phyloP scores from a whole-genome alignment of 2,329 filamentous ascomycete genomes.

The Helicocarpus griseus region DNA sequence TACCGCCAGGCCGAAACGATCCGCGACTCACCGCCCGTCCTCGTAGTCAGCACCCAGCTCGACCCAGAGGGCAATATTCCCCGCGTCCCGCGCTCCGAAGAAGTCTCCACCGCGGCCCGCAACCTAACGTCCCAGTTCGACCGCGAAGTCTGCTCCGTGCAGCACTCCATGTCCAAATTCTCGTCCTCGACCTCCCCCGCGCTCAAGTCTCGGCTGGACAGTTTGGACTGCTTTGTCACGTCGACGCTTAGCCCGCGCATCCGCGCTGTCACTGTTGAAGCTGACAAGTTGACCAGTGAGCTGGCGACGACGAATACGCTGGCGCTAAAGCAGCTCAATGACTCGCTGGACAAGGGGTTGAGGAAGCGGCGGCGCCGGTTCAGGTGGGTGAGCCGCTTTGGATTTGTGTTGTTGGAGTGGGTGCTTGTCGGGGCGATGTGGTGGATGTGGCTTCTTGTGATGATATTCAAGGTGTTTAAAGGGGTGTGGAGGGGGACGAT shows the following conservation, averaged over 20 bases:
- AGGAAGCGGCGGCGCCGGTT: slow-evolving; percentile 65
- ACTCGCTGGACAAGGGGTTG: slow-evolving; percentile 60
- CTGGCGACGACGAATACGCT: slow-evolving; percentile 68
- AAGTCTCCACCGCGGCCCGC: slow-evolving; percentile 45
- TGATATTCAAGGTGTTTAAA: slow-evolving; percentile 58
- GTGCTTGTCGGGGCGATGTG: slow-evolving; percentile 80
- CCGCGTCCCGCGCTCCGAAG: slow-evolving; percentile 38
- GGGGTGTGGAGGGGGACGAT: slow-evolving; percentile 53
- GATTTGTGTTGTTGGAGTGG: slow-evolving; percentile 83
- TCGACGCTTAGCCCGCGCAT: slow-evolving; percentile 49
- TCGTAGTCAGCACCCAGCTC: slow-evolving; percentile 16
- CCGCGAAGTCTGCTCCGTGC: slow-evolving; percentile 34
- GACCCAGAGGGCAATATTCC: slow-evolving; percentile 24
- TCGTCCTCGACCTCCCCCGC: slow-evolving; percentile 35
- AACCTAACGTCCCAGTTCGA: slow-evolving; percentile 42
- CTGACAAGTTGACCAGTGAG: slow-evolving; percentile 67
- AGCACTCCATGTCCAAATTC: slow-evolving; percentile 37
- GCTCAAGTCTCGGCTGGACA: slow-evolving; percentile 35
- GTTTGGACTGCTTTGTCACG: slow-evolving; percentile 38
- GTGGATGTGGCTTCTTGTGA: slow-evolving; percentile 86
- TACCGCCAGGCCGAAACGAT: slow-evolving; percentile 51
- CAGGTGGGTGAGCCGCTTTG: slow-evolving; percentile 62
- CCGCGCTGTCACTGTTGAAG: slow-evolving; percentile 61
- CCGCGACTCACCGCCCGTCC: slow-evolving; percentile 26
- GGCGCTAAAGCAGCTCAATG: slow-evolving; percentile 68